Percentiles rank a stretch among this genome's conserved stretches.
Conservation (phyloP, 345 rosid species). For the Schrenkiella parvula region DNA sequence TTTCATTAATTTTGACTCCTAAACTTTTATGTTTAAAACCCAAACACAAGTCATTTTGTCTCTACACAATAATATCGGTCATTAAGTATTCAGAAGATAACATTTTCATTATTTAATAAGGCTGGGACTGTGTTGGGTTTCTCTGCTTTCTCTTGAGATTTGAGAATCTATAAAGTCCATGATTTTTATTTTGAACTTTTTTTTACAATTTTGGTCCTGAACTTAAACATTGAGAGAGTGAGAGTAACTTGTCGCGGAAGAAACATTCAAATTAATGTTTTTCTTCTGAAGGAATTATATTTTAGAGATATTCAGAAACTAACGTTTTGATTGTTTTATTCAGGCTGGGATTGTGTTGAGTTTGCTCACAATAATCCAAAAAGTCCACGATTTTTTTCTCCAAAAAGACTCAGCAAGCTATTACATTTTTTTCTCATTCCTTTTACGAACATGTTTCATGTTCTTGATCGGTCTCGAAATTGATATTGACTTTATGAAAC, state of each 20-base stretch:
- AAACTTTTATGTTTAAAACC: not conserved
- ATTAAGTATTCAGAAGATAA: too few species aligned
- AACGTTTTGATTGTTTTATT: not conserved
- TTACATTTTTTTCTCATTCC: conserved; percentile 42
- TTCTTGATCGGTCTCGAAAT: conserved; percentile 74
- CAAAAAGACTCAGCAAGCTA: conserved; percentile 55
- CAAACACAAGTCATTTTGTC: not conserved
- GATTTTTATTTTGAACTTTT: not conserved
- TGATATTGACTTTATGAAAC: conserved; percentile 51
- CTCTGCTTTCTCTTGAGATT: too few species aligned
- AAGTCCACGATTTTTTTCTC: conserved; percentile 42
- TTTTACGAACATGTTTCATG: conserved; percentile 62
- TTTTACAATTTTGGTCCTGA: not conserved
- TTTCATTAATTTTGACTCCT: not conserved
- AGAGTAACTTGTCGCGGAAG: not conserved
- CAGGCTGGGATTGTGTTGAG: conserved; percentile 84
- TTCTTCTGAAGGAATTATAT: not conserved
- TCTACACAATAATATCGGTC: not conserved
- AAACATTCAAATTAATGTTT: not conserved
- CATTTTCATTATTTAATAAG: too few species aligned
- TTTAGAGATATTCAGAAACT: not conserved
- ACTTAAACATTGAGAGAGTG: not conserved
- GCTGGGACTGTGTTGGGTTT: too few species aligned
- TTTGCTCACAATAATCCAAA: conserved; percentile 45
- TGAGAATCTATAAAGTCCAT: too few species aligned